Base-by-base conservation (phyloP, 768 basidiomycete species). In the Trametes sanguinea region DNA sequence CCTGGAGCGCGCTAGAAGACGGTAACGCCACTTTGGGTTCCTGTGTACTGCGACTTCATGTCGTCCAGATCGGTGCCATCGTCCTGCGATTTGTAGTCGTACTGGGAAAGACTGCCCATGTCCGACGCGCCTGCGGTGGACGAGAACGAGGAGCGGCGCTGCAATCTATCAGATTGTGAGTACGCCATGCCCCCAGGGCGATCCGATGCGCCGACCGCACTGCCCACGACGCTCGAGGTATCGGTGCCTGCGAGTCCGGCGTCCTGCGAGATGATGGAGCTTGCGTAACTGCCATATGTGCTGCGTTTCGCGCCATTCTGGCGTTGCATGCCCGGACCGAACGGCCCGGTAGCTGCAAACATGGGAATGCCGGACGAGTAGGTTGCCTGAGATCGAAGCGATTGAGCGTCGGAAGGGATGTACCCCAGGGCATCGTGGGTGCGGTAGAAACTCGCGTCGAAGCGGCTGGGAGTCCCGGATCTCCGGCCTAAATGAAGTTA, bases 401-500 rank as follows among this genome's bases (percentile, higher is more conserved):
- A 98, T 72, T 97, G 96, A 27, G 88, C 92, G 71, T 98, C 97
- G 6, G 94, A 93, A 2, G 95, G 94, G 65, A 98, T 96, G 74
- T 95, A 95, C 5, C 91, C 89, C 56, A 95, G 82, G 0, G 95
- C 87, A 71, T 98, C 95, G 75, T 98, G 95, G 0, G 93, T 93
- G 61, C 95, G 87, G 75, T 95, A 98, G 81, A 97, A 98, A 72
- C 89, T 88, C 46, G 95, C 83, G 74, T 98, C 96, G 76, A 98
- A 98, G 60, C 95, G 92, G 70, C 92, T 94, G 3, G 94, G 92
- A 4, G 94, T 92, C 33, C 94, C 95, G 35, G 92, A 92, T 61
- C 90, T 85, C 56, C 86, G 83, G 62, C 79, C 82, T 77, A 75
- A 44, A 52, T 64, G 32, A 70, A 63, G 37, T 60, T 48, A n/a